Conservation (phyloP, 257 asterid genomes). For the Gynochthodes officinalis region DNA sequence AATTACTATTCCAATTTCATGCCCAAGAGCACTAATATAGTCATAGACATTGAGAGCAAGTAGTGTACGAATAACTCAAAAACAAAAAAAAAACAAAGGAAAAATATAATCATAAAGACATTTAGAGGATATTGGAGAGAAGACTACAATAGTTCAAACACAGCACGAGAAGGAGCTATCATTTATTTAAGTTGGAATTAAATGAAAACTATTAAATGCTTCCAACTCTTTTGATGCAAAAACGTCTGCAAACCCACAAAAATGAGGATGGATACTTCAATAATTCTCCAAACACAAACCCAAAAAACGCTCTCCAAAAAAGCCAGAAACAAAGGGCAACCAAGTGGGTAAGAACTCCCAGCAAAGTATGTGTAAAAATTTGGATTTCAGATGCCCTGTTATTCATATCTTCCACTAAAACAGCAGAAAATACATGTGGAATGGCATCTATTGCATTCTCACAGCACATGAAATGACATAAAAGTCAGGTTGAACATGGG, state of each 20-base stretch:
- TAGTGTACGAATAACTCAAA: not conserved
- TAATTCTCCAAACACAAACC: not conserved
- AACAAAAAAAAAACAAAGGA: too few species aligned
- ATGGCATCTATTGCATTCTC: not conserved
- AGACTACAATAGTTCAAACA: not conserved
- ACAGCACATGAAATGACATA: not conserved
- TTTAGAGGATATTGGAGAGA: not conserved
- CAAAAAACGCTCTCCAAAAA: not conserved
- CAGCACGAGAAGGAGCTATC: not conserved
- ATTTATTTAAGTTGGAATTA: not conserved
- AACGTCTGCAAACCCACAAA: not conserved
- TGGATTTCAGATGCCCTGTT: not conserved
- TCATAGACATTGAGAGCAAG: not conserved
- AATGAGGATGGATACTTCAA: not conserved
- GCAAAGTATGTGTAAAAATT: too few species aligned
- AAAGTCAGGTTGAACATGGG: not conserved
- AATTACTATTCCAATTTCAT: not conserved
- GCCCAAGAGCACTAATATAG: not conserved
- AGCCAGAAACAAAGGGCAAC: not conserved
- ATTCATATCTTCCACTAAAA: not conserved
- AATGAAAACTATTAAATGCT: not conserved
- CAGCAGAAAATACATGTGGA: not conserved
- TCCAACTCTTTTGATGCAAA: not conserved
- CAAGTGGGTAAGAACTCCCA: too few species aligned
- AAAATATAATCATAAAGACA: not conserved